Evolutionary conservation across 257 asterid genomes (phyloP), one percentile per base, ranked within the genome.

Genomic region (Salvia splendens): DNA sequence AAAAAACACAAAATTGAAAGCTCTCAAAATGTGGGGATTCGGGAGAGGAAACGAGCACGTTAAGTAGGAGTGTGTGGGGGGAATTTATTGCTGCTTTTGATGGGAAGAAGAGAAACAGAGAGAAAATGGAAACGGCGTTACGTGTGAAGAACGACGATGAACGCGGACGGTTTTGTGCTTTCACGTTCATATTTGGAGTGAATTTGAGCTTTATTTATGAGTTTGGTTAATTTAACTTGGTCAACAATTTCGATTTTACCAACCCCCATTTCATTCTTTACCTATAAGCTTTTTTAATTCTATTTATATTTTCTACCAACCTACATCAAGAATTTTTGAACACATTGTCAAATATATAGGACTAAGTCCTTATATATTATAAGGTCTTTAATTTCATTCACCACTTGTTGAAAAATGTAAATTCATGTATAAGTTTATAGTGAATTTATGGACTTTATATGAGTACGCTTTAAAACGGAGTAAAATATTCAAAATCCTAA

Each of bases 131-230:
- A 24, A 28, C 42, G 69, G 65, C 63, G 55, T 64, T 15, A 76
- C 70, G 61, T 51, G 69, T 40, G 3, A 20, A 48, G 43, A 61
- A 56, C 48, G 56, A 56, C 48, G 56, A 28, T 57, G 80, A 82
- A 82, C 72, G 79, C 72, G 86, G 88, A 80, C 85, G 78, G 53
- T 61, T 24, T 82, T 82, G 16, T 65, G 40, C 16, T 33, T 49
- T 8, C 59, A 66, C 74, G 79, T 85, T 82, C 91, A 41, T 80
- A 36, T 43, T 72, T 68, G 78, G 60, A 56, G 46, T 35, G 66
- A 77, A 75, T 64, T 48, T 61, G 65, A 75, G 52, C 82, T 32
- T n/a, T 7, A 46, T 24, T 79, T 62, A 17, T 38, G 16, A 14
- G 17, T 52, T 17, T 10, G 7, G 43, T 46, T 12, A 0, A 12